Percentiles rank a stretch among this genome's conserved stretches.
These are phyloP conservation scores for Rhodotorula sp. DNA, from an alignment of 1,284 basidiomycete genomes.

Conservation along the genomic window DNA sequence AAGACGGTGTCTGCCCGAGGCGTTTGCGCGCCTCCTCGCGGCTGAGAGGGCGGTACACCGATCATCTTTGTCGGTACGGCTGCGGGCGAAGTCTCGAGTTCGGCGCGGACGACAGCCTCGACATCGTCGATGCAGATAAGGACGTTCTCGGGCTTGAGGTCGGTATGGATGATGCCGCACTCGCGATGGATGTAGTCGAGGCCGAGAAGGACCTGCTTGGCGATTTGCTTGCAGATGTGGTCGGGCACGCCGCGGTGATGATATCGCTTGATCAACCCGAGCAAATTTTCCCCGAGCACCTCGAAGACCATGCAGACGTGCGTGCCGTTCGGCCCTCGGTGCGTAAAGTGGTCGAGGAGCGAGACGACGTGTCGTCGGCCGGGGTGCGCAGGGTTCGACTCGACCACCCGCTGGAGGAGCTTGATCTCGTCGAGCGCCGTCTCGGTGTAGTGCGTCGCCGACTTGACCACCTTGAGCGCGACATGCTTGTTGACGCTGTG, in stretches of 20 bases:
- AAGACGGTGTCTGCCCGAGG: constrained; percentile 81
- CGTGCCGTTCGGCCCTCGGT: constrained; percentile 92
- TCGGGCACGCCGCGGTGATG: constrained; percentile 93
- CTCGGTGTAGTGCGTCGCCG: constrained; percentile 93
- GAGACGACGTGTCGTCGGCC: constrained; percentile 85
- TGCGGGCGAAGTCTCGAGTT: constrained; percentile 62
- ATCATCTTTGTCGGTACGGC: constrained; percentile 75
- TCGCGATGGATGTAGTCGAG: constrained; percentile 97
- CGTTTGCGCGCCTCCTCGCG: constrained; percentile 94
- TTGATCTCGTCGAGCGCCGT: constrained; percentile 99
- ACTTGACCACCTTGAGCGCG: constrained; percentile 98
- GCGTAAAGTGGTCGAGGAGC: constrained; percentile 94
- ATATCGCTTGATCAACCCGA: constrained; percentile 93
- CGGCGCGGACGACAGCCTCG: constrained; percentile 84
- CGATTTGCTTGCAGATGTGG: constrained; percentile 90
- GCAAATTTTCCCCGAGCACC: constrained; percentile 95
- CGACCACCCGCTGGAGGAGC: constrained; percentile 89
- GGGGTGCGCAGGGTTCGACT: constrained; percentile 68
- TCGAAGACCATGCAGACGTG: constrained; percentile 99
- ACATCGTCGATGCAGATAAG: constrained; percentile 97
- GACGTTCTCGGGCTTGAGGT: constrained; percentile 97
- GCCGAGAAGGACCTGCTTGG: constrained; percentile 91
- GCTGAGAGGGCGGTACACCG: constrained; percentile 91
- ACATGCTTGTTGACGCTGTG: constrained; percentile 73
- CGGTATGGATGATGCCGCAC: constrained; percentile 64